These are phyloP conservation scores for Samsoniella hepiali DNA, from an alignment of 2,329 filamentous ascomycete species.

Conservation along the genomic window DNA sequence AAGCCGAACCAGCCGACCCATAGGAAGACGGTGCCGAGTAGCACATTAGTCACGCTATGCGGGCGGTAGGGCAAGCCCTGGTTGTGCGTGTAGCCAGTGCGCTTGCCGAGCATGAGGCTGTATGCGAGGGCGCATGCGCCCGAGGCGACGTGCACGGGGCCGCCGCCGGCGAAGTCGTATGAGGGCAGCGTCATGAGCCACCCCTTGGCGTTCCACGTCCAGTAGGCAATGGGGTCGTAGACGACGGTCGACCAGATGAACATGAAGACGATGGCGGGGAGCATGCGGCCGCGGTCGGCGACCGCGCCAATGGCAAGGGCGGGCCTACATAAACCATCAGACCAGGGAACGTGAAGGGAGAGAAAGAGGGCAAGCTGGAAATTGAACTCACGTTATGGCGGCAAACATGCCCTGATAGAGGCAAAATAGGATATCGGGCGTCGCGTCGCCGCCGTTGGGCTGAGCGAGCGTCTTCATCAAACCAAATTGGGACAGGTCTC, in stretches of 20 bases:
- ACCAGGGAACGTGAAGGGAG: background rate
- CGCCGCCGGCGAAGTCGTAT: slow-evolving; percentile 72
- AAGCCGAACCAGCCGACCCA: slow-evolving; percentile 98
- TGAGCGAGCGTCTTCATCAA: slow-evolving; percentile 72
- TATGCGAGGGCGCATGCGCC: slow-evolving; percentile 71
- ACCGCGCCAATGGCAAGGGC: slow-evolving; percentile 59
- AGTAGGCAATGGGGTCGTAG: slow-evolving; percentile 72
- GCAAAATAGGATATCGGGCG: slow-evolving; percentile 82
- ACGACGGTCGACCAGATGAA: slow-evolving; percentile 70
- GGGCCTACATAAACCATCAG: slow-evolving; percentile 35
- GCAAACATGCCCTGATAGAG: slow-evolving; percentile 90
- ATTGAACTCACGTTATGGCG: slow-evolving; percentile 69
- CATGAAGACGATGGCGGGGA: slow-evolving; percentile 62
- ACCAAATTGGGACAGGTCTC: slow-evolving; percentile 77
- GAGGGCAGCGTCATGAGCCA: slow-evolving; percentile 68
- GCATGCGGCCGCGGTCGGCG: slow-evolving; percentile 59
- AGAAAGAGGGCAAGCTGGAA: too few relatives aligned
- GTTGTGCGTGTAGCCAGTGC: slow-evolving; percentile 58
- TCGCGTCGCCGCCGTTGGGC: slow-evolving; percentile 66
- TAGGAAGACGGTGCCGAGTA: slow-evolving; percentile 70
- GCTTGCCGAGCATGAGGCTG: slow-evolving; percentile 69
- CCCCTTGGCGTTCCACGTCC: slow-evolving; percentile 73
- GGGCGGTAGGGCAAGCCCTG: slow-evolving; percentile 64
- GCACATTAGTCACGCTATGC: slow-evolving; percentile 71
- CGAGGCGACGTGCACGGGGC: slow-evolving; percentile 71